A percentile compares a stretch with the other conserved stretches of the same genome.
Conservation (phyloP, 306 rosid species). For the Amphicarpaea edgeworthii region DNA sequence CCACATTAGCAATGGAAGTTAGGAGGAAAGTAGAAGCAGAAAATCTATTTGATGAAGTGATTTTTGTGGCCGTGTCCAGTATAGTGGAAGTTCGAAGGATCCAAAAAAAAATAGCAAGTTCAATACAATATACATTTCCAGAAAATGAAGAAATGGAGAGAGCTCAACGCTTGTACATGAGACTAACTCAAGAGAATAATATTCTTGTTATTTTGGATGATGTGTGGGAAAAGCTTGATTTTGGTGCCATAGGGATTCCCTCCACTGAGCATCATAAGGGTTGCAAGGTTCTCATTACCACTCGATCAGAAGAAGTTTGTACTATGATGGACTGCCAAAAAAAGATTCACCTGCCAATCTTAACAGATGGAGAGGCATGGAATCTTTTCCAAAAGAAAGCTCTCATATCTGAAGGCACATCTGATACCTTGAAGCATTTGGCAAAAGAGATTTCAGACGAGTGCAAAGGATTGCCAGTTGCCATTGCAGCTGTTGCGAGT, state of each 20-base stretch:
- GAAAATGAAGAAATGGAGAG: constrained; percentile 6
- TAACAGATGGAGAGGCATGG: constrained; percentile 30
- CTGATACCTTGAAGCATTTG: not conserved
- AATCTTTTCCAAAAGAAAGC: constrained; percentile 30
- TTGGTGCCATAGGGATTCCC: constrained; percentile 41
- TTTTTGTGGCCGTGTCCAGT: constrained; percentile 24
- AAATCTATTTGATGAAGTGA: constrained; percentile 18
- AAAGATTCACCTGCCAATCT: not conserved
- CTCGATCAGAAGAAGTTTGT: constrained; percentile 4
- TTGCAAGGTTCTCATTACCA: constrained; percentile 38
- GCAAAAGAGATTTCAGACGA: not conserved
- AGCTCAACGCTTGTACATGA: not conserved
- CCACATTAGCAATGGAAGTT: constrained; percentile 33
- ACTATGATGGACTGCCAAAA: constrained; percentile 1
- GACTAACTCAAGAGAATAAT: not conserved
- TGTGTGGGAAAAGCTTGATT: constrained; percentile 33
- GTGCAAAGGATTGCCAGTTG: constrained; percentile 47
- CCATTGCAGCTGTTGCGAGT: constrained; percentile 36
- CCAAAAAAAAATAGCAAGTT: constrained; percentile 31
- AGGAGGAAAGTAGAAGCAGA: not conserved
- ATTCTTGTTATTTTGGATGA: constrained; percentile 46
- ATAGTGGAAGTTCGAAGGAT: not conserved
- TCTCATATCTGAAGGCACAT: not conserved
- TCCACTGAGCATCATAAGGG: not conserved
- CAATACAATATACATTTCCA: not conserved